Evolutionary conservation across 768 basidiomycete genomes (phyloP).

Genomic region (Pleurotus ostreatus): DNA sequence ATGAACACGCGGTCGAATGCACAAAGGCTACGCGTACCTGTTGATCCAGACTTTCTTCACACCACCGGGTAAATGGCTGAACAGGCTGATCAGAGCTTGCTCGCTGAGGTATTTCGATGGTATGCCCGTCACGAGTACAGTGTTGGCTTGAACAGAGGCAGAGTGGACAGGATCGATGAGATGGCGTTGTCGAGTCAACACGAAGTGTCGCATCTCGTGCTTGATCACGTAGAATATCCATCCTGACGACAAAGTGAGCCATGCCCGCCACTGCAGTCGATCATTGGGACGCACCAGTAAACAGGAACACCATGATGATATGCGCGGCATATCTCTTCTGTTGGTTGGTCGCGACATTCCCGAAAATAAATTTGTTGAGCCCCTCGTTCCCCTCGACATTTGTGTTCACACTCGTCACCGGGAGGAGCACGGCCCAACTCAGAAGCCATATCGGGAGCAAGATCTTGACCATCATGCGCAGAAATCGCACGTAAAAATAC

Average conservation of each 20-base stretch:
- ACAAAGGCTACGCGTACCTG: slow-evolving; percentile 37
- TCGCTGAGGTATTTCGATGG: slow-evolving; percentile 76
- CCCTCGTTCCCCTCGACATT: slow-evolving; percentile 40
- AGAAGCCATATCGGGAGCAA: slow-evolving; percentile 90
- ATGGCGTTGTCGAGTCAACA: slow-evolving; percentile 76
- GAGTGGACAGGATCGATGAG: slow-evolving; percentile 74
- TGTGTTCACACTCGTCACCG: slow-evolving; percentile 60
- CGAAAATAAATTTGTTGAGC: slow-evolving; percentile 74
- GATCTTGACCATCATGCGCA: slow-evolving; percentile 77
- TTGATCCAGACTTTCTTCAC: slow-evolving; percentile 92
- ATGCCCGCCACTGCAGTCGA: background rate
- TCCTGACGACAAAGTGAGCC: slow-evolving; percentile 32
- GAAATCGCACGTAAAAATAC: slow-evolving; percentile 90
- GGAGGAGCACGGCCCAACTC: slow-evolving; percentile 84
- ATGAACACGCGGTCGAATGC: too few species aligned
- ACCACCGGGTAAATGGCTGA: slow-evolving; percentile 85
- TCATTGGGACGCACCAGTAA: slow-evolving; percentile 57
- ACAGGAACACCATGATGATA: slow-evolving; percentile 68
- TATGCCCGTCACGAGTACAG: slow-evolving; percentile 88
- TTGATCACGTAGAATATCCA: slow-evolving; percentile 87
- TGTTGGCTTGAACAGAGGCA: slow-evolving; percentile 80
- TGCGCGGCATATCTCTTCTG: slow-evolving; percentile 73
- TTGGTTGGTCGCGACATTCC: slow-evolving; percentile 57
- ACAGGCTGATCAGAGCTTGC: slow-evolving; percentile 60
- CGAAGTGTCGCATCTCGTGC: slow-evolving; percentile 75